Conservation (phyloP, 2,329 filamentous ascomycete species). For the Talaromyces marneffei region DNA sequence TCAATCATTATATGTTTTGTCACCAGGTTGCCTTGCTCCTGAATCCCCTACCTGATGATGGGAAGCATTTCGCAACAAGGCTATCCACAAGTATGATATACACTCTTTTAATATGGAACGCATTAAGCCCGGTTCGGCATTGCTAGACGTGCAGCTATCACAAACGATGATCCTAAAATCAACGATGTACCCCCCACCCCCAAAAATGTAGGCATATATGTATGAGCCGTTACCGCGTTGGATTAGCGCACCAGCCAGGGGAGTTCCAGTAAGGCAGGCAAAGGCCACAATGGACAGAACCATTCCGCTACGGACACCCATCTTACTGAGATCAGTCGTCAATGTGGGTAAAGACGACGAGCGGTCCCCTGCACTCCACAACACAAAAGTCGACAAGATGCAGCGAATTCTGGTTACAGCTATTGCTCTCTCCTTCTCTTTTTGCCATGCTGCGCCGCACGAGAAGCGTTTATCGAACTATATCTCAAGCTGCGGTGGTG, state of each 20-base stretch:
- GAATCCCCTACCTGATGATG: too few relatives aligned
- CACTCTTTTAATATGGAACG: too few relatives aligned
- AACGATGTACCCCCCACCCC: conserved; percentile 9
- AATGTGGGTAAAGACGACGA: conserved; percentile 55
- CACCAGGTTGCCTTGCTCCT: too few relatives aligned
- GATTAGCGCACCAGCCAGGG: conserved; percentile 50
- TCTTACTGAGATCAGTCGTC: conserved; percentile 48
- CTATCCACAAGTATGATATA: too few relatives aligned
- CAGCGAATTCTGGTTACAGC: neutral
- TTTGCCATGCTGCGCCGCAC: neutral
- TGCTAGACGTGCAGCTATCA: neutral
- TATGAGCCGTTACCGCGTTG: conserved; percentile 11
- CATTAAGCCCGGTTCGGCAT: neutral
- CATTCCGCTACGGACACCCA: conserved; percentile 52
- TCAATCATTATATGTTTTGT: too few relatives aligned
- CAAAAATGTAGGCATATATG: conserved; percentile 2
- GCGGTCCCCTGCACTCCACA: conserved; percentile 42
- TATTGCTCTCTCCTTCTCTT: neutral
- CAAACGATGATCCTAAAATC: conserved; percentile 6
- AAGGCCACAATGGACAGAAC: conserved; percentile 50
- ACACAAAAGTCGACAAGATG: neutral
- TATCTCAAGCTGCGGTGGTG: conserved; percentile 4
- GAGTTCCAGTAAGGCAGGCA: conserved; percentile 50
- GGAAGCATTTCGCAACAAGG: too few relatives aligned
- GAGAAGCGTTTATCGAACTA: conserved; percentile 6